Evolutionary conservation across 1,139 yeast genomes (phyloP), one percentile per base, ranked within the genome.

Genomic region (Yueomyces sp.): DNA sequence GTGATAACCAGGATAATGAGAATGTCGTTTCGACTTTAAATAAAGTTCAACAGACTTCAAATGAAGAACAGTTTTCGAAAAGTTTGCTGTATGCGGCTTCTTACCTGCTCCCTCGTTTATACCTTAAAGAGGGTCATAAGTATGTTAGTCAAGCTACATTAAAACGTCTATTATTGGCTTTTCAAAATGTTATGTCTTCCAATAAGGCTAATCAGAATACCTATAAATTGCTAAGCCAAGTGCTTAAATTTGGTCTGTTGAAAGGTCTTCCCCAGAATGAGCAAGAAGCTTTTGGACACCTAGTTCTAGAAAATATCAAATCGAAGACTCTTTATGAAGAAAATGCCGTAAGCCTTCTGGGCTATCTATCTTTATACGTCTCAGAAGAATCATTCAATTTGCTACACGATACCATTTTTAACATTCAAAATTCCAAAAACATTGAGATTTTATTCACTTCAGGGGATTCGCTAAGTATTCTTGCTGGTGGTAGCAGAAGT

Each of bases 391-490:
- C 66, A 49, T 79, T 78, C 46, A 59, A 68, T 8, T 52, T 64
- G 1, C 55, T 86, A 2, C 76, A 70, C 52, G 80, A 74, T 4
- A 19, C 19, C 19, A 19, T 19, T 19, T 19, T 19, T 19, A 19
- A 19, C 19, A 70, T 84, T 0, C 80, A 82, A 54, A 57, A 59
- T 5, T 74, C 87, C 1, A 85, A 82, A 49, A 87, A 83, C 49
- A 68, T 77, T 8, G 96, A 89, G 48, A 75, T 70, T 44, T 64
- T 82, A 36, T 86, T 91, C 53, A 71, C 89, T 0, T 72, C 81
- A 42, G 97, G 97, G 44, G 97, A 91, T 59, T 91, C 95, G 0
- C 64, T 87, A 29, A 71, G 85, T 33, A 67, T 85, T 25, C 56
- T 81, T 4, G 78, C 85, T 0, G 71, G 78, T 29, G 96, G 96